Percentiles rank a stretch among this genome's conserved stretches.
Conservation (phyloP, 169 alveolate genomes). For the Eimeria sp. region DNA sequence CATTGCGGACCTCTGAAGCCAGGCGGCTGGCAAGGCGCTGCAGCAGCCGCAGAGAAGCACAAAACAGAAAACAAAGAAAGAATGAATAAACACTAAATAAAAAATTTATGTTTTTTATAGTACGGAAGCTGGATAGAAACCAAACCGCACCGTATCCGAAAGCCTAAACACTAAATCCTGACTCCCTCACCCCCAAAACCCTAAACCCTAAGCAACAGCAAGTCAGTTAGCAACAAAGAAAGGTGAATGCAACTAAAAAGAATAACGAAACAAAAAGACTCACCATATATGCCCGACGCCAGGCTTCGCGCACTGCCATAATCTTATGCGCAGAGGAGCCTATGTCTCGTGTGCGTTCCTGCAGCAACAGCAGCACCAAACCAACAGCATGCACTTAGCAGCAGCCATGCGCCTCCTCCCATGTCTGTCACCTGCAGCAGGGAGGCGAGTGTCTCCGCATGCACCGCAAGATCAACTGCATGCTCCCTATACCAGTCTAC, state of each 20-base stretch:
- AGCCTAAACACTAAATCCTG: background rate
- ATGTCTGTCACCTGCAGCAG: background rate
- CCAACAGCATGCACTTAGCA: background rate
- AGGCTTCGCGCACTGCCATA: conserved; percentile 24
- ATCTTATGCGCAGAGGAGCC: conserved; percentile 20
- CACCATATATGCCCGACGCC: conserved; percentile 39
- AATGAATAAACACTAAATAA: background rate
- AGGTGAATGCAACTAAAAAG: too few species aligned
- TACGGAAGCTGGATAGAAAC: background rate
- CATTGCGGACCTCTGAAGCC: conserved; percentile 11
- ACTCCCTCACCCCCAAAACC: background rate
- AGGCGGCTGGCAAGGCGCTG: conserved; percentile 41
- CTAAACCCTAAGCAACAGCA: background rate
- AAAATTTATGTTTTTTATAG: background rate
- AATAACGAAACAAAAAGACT: background rate
- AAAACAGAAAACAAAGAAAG: background rate
- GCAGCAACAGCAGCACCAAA: background rate
- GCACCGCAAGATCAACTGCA: too few species aligned
- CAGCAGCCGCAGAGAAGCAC: background rate
- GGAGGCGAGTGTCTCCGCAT: too few species aligned
- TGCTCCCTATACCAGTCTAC: too few species aligned
- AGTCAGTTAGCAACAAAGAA: too few species aligned
- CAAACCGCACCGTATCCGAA: background rate
- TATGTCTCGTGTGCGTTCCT: conserved; percentile 7
- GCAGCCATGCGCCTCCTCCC: background rate